These are phyloP conservation scores for Phytophthora fragariae DNA, from an alignment of 352 stramenopile genomes.

Conservation along the genomic window DNA sequence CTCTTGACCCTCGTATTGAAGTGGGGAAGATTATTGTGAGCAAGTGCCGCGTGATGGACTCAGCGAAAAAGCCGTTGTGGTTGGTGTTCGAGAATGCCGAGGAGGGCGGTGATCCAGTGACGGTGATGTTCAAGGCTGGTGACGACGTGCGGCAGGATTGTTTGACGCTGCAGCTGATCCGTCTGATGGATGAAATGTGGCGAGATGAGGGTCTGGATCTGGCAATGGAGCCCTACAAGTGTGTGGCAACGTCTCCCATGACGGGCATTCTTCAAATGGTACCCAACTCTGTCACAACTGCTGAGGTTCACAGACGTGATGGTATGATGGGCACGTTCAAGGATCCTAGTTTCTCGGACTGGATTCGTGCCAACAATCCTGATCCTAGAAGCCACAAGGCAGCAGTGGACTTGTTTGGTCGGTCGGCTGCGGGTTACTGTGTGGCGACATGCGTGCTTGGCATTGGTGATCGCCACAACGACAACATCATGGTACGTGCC, in stretches of 20 bases:
- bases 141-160: constrained; percentile 97
- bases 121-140: constrained; percentile 93
- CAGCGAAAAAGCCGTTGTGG: constrained; percentile 85
- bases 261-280: constrained; percentile 93
- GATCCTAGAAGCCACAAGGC: constrained; percentile 59
- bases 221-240: constrained; percentile 91
- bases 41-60: constrained; percentile 89
- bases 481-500: constrained; percentile 94
- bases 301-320: constrained; percentile 86
- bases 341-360: constrained; percentile 81
- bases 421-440: constrained; percentile 92
- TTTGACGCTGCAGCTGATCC: constrained; percentile 92
- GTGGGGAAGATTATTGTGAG: constrained; percentile 76
- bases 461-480: constrained; percentile 95
- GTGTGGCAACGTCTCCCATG: constrained; percentile 89
- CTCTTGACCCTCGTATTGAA: constrained; percentile 78
- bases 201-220: constrained; percentile 90
- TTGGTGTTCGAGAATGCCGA: constrained; percentile 86
- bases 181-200: constrained; percentile 94
- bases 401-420: constrained; percentile 83
- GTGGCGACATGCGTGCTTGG: constrained; percentile 94
- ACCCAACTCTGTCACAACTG: constrained; percentile 90
- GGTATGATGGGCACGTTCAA: constrained; percentile 82
- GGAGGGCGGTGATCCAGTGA: constrained; percentile 71
- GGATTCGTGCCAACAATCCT: constrained; percentile 81